Evolutionary conservation across 192 early-diverging fungal species (phyloP).

Genomic region (Rhizophagus clarus): DNA sequence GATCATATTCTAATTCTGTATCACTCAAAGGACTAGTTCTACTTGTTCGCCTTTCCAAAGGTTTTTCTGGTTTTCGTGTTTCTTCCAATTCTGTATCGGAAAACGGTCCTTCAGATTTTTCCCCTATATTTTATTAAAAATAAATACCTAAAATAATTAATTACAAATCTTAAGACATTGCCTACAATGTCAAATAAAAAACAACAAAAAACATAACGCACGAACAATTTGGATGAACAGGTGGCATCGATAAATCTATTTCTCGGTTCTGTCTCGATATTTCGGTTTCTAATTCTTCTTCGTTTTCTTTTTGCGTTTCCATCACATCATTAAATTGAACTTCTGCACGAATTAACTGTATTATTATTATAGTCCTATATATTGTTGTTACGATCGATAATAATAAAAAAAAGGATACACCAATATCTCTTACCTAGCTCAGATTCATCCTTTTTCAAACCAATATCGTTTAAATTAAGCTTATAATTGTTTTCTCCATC

Average conservation of each 20-base stretch:
- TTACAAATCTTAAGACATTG: neutral
- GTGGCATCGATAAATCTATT: neutral
- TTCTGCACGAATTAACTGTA: neutral
- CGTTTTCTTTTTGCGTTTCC: neutral
- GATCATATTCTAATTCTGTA: slow-evolving; percentile 56
- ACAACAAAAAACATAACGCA: neutral
- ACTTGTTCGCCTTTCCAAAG: slow-evolving; percentile 14
- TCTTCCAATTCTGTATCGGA: slow-evolving; percentile 30
- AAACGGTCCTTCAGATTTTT: slow-evolving; percentile 25
- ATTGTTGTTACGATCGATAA: neutral
- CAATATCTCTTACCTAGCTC: neutral
- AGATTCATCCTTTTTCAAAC: neutral
- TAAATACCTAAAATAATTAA: neutral
- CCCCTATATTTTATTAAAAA: neutral
- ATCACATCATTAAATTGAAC: neutral
- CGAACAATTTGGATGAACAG: slow-evolving; percentile 22
- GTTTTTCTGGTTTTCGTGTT: slow-evolving; percentile 30
- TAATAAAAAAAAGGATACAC: neutral
- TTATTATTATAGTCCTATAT: slow-evolving; percentile 6
- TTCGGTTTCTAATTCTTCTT: neutral
- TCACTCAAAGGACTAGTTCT: slow-evolving; percentile 54
- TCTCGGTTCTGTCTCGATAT: neutral
- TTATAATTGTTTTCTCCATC: neutral
- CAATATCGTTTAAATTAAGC: neutral
- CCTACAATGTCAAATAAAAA: neutral